Base-by-base conservation (phyloP, 192 early-diverging fungal genomes). In the Mortierella claussenii region DNA sequence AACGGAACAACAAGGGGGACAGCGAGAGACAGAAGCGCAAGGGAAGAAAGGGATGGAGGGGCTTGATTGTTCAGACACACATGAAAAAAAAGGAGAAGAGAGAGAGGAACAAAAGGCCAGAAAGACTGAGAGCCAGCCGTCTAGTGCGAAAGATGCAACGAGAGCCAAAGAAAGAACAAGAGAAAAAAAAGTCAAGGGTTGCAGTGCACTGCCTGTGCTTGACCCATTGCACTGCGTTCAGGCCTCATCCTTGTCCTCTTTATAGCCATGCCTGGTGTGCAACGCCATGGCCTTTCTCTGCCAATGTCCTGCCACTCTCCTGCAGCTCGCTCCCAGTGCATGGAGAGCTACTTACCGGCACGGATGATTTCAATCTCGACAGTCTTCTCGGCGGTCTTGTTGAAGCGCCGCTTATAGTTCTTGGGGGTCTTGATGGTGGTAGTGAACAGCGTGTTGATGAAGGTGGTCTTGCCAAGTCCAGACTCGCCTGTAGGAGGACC, bases 321-420 rank as follows among this genome's bases (percentile, higher is more conserved):
- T n/a, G n/a, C n/a, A n/a, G n/a, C n/a, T n/a, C n/a, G n/a, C n/a
- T n/a, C n/a, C n/a, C n/a, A n/a, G n/a, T n/a, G n/a, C n/a, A n/a
- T n/a, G n/a, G n/a, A n/a, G n/a, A n/a, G n/a, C n/a, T 20, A 78
- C 69, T 60, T 81, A 92, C 92, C 97, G 64, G 98, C 96, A 74
- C 96, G 94, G 66, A 96, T 95, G 60, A 99, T 94, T 73, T 96
- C 97, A 85, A 99, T 98, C 74, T 97, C 92, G 51, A 99, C 97
- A 42, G 97, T 99, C 69, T 91, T 88, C 69, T 97, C 95, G 33
- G 95, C 79, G 85, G 97, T 92, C 85, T 97, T 96, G 65, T 92
- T 86, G 86, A 90, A 91, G 57, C 97, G 93, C n/a, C 87, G 79
- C 53, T 86, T 83, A 55, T 88, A 81, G 79, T 91, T 90, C 79